Percentiles rank a stretch among this genome's conserved stretches.
Conservation (phyloP, 1,284 basidiomycete genomes). For the Xerocomus alliaceus region DNA sequence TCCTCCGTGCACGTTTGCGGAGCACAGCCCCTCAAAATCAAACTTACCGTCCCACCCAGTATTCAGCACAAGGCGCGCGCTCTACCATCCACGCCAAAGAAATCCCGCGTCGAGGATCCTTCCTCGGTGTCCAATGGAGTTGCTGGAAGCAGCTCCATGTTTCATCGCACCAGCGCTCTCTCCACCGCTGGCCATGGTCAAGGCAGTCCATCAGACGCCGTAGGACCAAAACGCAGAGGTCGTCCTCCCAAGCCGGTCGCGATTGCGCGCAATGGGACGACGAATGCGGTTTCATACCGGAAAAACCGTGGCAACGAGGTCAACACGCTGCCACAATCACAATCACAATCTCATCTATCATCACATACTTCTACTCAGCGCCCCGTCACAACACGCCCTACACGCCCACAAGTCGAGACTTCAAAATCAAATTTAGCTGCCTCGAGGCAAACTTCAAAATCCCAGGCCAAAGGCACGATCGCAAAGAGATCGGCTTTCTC, state of each 20-base stretch:
- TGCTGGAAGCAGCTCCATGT: conserved; percentile 25
- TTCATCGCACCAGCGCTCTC: conserved; percentile 20
- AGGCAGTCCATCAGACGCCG: conserved; percentile 36
- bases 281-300: conserved; percentile 27
- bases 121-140: conserved; percentile 22
- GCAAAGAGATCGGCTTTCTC: conserved; percentile 45
- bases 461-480: conserved; percentile 49
- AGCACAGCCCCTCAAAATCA: conserved; percentile 70
- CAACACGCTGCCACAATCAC: conserved; percentile 41
- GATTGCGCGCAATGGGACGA: conserved; percentile 35
- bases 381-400: conserved; percentile 31
- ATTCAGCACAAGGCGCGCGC: conserved; percentile 52
- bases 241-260: conserved; percentile 58
- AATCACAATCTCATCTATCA: conserved; percentile 45
- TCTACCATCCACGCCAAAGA: conserved; percentile 32
- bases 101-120: conserved; percentile 22
- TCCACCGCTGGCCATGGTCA: conserved; percentile 39
- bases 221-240: conserved; percentile 56
- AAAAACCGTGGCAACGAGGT: conserved; percentile 39
- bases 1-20: conserved; percentile 33
- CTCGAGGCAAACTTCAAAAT: conserved; percentile 41
- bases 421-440: conserved; percentile 43
- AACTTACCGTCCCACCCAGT: conserved; percentile 67
- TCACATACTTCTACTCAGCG: conserved; percentile 30
- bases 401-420: conserved; percentile 32